Percentiles rank a stretch among this genome's conserved stretches.
These are phyloP conservation scores for Drechslerella dactyloides DNA, from an alignment of 2,329 filamentous ascomycete genomes.

Conservation along the genomic window DNA sequence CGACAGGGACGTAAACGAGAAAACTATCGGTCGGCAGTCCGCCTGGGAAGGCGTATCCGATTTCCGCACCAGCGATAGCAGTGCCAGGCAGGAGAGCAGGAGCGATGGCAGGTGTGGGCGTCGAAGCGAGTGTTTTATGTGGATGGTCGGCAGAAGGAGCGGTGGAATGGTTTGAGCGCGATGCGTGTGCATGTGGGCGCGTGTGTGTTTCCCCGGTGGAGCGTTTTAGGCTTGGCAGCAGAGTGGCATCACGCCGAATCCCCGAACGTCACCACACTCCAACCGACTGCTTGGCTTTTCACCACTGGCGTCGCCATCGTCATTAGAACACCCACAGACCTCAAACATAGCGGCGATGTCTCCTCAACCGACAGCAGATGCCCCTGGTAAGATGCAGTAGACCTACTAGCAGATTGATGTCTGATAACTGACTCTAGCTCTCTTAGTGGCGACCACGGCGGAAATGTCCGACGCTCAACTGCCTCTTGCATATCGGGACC, in stretches of 20 bases:
- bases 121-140: too few species aligned
- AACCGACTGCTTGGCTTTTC: constrained; percentile 1
- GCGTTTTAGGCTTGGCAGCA: constrained; percentile 7
- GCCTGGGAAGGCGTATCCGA: neutral
- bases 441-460: constrained; percentile 21
- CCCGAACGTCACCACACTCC: constrained; percentile 11
- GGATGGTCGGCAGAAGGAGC: neutral
- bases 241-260: constrained; percentile 5
- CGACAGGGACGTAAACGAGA: neutral
- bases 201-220: constrained; percentile 18
- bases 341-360: constrained; percentile 22
- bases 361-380: constrained; percentile 19
- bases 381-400: constrained; percentile 15
- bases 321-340: constrained; percentile 8
- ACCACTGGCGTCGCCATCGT: constrained; percentile 7
- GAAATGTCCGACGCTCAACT: constrained; percentile 48
- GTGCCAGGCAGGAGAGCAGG: neutral
- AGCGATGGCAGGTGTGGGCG: neutral
- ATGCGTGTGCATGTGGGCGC: constrained; percentile 50
- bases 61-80: neutral
- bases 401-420: neutral
- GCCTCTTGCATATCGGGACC: constrained; percentile 86
- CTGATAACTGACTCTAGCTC: constrained; percentile 1
- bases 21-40: neutral
- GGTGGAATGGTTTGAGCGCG: constrained; percentile 17